A percentile compares a stretch with the other conserved stretches of the same genome.
These are phyloP conservation scores for Epichloe glyceriae DNA, from an alignment of 2,329 filamentous ascomycete genomes.

Conservation along the genomic window DNA sequence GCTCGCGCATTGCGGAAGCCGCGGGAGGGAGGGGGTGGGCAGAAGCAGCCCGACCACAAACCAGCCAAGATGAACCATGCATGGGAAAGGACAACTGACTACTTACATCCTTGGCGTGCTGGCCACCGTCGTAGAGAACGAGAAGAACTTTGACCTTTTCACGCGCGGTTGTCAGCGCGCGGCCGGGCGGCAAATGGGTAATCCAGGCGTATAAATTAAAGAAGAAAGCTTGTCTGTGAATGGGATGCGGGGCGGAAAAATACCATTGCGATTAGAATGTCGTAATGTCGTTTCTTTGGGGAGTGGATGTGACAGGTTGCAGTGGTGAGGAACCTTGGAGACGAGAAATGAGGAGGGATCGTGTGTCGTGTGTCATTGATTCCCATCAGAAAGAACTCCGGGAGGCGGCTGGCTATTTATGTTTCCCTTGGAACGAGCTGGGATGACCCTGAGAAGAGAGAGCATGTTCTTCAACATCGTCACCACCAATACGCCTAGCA, in stretches of 20 bases:
- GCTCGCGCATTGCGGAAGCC: not conserved
- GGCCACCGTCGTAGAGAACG: constrained; percentile 82
- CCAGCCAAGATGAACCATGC: not conserved
- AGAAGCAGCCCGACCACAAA: not conserved
- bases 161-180: constrained; percentile 34
- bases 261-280: constrained; percentile 16
- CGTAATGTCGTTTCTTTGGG: not conserved
- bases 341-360: not conserved
- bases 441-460: not conserved
- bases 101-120: constrained; percentile 75
- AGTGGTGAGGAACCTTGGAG: not conserved
- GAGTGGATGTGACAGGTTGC: not conserved
- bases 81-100: not conserved
- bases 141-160: constrained; percentile 85
- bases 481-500: not conserved
- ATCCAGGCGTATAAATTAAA: too few species aligned
- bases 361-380: constrained; percentile 1
- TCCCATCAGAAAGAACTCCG: not conserved
- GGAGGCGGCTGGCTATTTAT: constrained; percentile 4
- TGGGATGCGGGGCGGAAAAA: constrained; percentile 15
- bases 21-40: not conserved
- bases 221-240: constrained; percentile 3
- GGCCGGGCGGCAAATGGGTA: constrained; percentile 23
- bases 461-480: not conserved
- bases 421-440: not conserved